Conservation (phyloP, 1,284 basidiomycete species). For the Megacollybia platyphylla region DNA sequence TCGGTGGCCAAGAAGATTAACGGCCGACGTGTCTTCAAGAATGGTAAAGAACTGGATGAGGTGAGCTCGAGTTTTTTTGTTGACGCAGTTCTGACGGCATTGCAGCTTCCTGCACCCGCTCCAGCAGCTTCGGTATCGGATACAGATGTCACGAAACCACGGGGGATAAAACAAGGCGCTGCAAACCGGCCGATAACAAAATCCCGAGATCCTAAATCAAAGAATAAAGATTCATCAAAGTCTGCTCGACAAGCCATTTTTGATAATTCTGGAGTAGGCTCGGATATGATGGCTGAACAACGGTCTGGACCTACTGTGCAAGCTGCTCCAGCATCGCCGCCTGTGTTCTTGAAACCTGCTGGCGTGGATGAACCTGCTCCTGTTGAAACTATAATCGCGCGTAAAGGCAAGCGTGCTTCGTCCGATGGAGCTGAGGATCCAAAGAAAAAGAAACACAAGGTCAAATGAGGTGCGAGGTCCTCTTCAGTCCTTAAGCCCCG, state of each 20-base stretch:
- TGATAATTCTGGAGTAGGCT: conserved; percentile 32
- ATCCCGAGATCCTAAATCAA: background rate
- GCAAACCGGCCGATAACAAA: conserved; percentile 6
- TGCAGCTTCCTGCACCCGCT: background rate
- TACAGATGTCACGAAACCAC: background rate
- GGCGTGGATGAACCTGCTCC: conserved; percentile 36
- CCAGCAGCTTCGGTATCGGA: background rate
- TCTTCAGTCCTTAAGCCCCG: too few relatives aligned
- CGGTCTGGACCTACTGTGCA: conserved; percentile 5
- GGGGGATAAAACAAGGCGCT: background rate
- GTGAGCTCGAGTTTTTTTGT: background rate
- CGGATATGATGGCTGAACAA: conserved; percentile 21
- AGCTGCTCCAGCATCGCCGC: conserved; percentile 4
- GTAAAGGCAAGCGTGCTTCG: conserved; percentile 5
- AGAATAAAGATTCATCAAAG: conserved; percentile 15
- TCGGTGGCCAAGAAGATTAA: conserved; percentile 11
- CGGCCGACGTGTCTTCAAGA: conserved; percentile 29
- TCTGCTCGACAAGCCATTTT: conserved; percentile 38
- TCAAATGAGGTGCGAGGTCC: background rate
- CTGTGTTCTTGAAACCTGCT: conserved; percentile 37
- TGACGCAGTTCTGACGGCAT: background rate
- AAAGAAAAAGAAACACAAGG: background rate
- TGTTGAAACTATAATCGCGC: background rate
- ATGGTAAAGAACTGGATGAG: conserved; percentile 25
- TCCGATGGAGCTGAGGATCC: conserved; percentile 1